Conservation (phyloP, 2,329 filamentous ascomycete species). For the Botrytis galanthina region DNA sequence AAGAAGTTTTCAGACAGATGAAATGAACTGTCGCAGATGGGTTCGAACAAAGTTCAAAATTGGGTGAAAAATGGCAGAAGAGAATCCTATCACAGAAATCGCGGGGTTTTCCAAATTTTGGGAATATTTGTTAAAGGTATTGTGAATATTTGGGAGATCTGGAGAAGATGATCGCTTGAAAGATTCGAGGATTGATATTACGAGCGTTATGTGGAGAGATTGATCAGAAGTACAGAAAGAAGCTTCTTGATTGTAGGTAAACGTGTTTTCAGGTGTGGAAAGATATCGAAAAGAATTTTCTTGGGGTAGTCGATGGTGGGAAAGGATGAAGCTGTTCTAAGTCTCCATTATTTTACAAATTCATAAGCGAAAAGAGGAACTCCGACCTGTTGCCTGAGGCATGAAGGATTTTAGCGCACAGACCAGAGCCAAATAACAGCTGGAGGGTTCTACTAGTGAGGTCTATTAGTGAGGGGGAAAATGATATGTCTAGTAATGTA, state of each 20-base stretch:
- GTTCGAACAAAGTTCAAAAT: conserved; percentile 6
- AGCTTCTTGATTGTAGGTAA: conserved; percentile 8
- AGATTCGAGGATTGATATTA: conserved; percentile 11
- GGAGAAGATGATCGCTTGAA: not conserved
- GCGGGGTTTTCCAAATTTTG: conserved; percentile 29
- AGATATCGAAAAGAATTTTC: conserved; percentile 16
- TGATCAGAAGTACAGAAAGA: conserved; percentile 25
- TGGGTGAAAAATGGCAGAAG: conserved; percentile 16
- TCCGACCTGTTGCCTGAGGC: not conserved
- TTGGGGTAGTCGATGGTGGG: conserved; percentile 7
- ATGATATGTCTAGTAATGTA: not conserved
- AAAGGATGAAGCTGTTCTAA: conserved; percentile 10
- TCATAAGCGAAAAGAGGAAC: conserved; percentile 13
- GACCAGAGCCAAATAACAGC: not conserved
- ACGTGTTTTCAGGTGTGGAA: conserved; percentile 2
- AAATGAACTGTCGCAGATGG: conserved; percentile 24
- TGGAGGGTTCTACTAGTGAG: not conserved
- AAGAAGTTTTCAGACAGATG: conserved; percentile 2
- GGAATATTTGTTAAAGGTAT: conserved; percentile 4
- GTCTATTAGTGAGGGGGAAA: not conserved
- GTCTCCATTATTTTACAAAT: conserved; percentile 16
- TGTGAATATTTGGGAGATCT: not conserved
- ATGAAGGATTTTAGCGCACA: not conserved
- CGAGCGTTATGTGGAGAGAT: conserved; percentile 21
- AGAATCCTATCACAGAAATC: conserved; percentile 37